Percentiles rank a stretch among this genome's conserved stretches.
These are phyloP conservation scores for Cladophialophora chaetospira DNA, from an alignment of 2,329 filamentous ascomycete species.

Conservation along the genomic window DNA sequence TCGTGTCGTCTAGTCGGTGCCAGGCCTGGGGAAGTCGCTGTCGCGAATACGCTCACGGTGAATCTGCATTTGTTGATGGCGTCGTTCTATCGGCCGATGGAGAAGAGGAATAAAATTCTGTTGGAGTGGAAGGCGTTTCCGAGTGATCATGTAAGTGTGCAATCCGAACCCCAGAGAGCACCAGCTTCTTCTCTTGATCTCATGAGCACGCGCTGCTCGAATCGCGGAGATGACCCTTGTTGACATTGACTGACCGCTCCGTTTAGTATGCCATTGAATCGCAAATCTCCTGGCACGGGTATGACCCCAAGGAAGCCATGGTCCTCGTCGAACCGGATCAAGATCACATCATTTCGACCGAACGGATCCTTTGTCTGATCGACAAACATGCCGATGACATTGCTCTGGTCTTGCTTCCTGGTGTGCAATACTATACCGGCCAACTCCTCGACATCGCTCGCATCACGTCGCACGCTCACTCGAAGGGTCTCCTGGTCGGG, in stretches of 20 bases:
- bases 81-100: slow-evolving; percentile 74
- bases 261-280: slow-evolving; percentile 76
- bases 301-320: slow-evolving; percentile 68
- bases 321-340: slow-evolving; percentile 68
- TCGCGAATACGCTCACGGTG: slow-evolving; percentile 83
- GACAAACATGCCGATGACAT: slow-evolving; percentile 71
- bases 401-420: slow-evolving; percentile 77
- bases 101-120: slow-evolving; percentile 72
- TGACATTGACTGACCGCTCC: slow-evolving; percentile 20
- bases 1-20: slow-evolving; percentile 76
- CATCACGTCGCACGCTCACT: slow-evolving; percentile 77
- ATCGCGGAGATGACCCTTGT: not conserved
- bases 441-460: slow-evolving; percentile 80
- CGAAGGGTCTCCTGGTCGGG: slow-evolving; percentile 70
- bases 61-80: slow-evolving; percentile 82
- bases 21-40: slow-evolving; percentile 69
- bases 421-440: slow-evolving; percentile 89
- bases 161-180: not conserved
- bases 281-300: slow-evolving; percentile 71
- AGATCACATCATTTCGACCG: slow-evolving; percentile 64
- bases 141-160: slow-evolving; percentile 69
- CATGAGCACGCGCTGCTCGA: not conserved
- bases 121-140: slow-evolving; percentile 88
- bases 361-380: slow-evolving; percentile 70
- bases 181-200: not conserved